Base-by-base conservation (phyloP, 2,329 filamentous ascomycete species). In the Aspergillus fischeri region DNA sequence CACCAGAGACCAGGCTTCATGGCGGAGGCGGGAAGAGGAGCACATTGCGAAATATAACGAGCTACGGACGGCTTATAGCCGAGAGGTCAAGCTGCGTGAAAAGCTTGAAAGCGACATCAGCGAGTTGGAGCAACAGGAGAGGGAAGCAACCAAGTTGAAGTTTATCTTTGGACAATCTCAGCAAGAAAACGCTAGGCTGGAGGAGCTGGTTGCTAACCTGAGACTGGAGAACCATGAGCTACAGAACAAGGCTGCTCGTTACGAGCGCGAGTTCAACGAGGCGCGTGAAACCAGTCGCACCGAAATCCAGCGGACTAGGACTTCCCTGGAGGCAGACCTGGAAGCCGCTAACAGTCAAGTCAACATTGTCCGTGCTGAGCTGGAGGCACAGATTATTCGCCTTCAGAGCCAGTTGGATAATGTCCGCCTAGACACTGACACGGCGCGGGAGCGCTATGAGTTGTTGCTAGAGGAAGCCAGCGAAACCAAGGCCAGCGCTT, bases 331-430 rank as follows among this genome's bases (percentile, higher is more conserved):
- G 71, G 83, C 84, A 11, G 91, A 97, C 68, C 79, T 97, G 35
- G 91, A 96, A 57, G 81, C 86, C 42, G 90, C 92, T 52, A 94
- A 92, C 68, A 87, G 90, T 70, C 88, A 96, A 67, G 89, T 93
- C 73, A 93, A 95, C 67, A 83, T 89, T 54, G 86, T 93, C 28
- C 88, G 91, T 53, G 86, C 89, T 49, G 89, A 93, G 67, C 83
- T 95, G 10, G 92, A 96, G 71, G 86, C 88, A 57, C 90, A 96
- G 70, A 83, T 94, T 58, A 76, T 81, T 27, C 87, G 86, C 66
- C 77, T 92, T 28, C 86, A 91, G 53, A 78, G 82, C 21, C 90
- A 96, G 70, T 78, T 96, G 47, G 91, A 96, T 61, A 86, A 87
- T 64, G 82, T 89, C 56, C 88, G 83, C 68, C 81, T 94, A 68